Evolutionary conservation across 2,329 filamentous ascomycete species (phyloP), one percentile per base, ranked within the genome.

Genomic region (Didymella sp.): DNA sequence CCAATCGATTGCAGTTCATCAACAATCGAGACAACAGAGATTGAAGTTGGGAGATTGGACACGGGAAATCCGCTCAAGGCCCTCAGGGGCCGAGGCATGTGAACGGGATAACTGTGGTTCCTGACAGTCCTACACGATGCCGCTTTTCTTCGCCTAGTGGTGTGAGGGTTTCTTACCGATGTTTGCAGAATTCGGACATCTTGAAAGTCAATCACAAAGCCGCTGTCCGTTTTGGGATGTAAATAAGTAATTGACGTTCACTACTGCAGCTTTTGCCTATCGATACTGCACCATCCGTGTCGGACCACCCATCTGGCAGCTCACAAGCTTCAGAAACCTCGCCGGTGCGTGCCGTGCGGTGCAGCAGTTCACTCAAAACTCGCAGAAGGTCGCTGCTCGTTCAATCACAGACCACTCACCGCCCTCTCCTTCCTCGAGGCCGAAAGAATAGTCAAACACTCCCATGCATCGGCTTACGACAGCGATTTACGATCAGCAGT

Each of bases 361-460:
- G 42, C 47, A 51, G 47, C 43, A 22, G 53, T 56, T 56, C 53
- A 45, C 41, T 35, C 53, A 41, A 41, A 45, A 12, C 33, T 12
- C 40, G 15, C 43, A 46, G 41, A 56, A 28, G n/a, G 19, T 35
- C 40, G 37, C 28, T 25, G 38, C 28, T 42, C 35, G 15, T 5
- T 4, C 11, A 21, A 21, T 25, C 54, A 56, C 54, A 15, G 47
- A 41, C 38, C 48, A 37, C 35, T 5, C 3, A 5, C 40, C 47
- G 43, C 47, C 30, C 48, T 31, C 28, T 38, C 17, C 28, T 15
- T 12, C 24, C 40, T 45, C 40, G 25, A 45, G 52, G 41, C 27
- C 22, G 19, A 28, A 42, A 28, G 38, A 50, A 25, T 42, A 22
- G 28, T 28, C 33, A 41, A 43, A 41, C 33, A 42, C 28, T 7